Conservation (phyloP, 441 rosid genomes). For the Brassica hybrid region DNA sequence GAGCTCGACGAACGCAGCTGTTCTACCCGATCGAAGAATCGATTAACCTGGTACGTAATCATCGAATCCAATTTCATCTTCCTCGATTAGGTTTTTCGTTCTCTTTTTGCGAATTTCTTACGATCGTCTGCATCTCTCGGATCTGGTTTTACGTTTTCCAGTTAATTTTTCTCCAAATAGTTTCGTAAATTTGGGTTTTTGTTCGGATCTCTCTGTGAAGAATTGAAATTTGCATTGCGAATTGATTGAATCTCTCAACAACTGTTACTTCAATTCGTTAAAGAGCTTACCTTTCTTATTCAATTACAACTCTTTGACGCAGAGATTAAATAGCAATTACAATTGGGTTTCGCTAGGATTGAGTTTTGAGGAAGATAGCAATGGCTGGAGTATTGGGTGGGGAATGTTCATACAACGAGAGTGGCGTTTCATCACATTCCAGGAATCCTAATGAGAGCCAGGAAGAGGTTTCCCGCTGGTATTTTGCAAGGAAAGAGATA, state of each 20-base stretch:
- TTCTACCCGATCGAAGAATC: constrained; percentile 13
- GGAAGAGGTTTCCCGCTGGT: constrained; percentile 80
- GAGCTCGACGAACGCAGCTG: constrained; percentile 31
- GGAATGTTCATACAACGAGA: constrained; percentile 60
- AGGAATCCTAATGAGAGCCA: constrained; percentile 52
- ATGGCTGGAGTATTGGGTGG: constrained; percentile 64
- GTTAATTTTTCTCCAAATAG: neutral
- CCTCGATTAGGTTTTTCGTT: no score
- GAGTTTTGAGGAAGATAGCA: constrained; percentile 30
- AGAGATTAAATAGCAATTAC: no score
- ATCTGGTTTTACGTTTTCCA: constrained; percentile 24
- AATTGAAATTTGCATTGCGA: constrained; percentile 12
- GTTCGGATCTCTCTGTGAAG: neutral
- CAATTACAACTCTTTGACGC: neutral
- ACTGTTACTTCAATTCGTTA: constrained; percentile 7
- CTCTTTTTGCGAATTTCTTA: no score
- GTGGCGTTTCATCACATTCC: constrained; percentile 46
- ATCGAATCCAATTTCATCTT: no score
- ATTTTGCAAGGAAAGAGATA: constrained; percentile 78
- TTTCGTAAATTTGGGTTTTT: neutral
- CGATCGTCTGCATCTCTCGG: no score
- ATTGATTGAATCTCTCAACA: neutral
- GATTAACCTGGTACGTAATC: constrained; percentile 26
- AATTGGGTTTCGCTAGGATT: no score
- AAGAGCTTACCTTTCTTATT: constrained; percentile 16